Evolutionary conservation across 257 asterid species (phyloP).

Genomic region (Petunia secreta): DNA sequence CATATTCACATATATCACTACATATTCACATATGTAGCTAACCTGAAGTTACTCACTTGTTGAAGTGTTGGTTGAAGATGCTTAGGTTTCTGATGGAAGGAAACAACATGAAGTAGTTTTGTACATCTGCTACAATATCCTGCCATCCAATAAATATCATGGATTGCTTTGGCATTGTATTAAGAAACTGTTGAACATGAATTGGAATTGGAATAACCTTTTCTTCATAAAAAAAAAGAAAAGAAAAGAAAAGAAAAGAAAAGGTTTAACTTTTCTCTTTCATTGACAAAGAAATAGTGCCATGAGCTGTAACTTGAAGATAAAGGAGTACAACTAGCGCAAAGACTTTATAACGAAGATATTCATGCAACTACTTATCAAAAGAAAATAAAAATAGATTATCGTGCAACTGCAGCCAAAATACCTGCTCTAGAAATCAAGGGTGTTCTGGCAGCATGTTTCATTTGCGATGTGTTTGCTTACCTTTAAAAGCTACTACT

Average conservation of each 20-base stretch:
- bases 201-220: too few relatives aligned
- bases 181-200: background rate
- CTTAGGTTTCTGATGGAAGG: conserved; percentile 13
- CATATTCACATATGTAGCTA: background rate
- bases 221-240: too few relatives aligned
- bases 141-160: conserved; percentile 3
- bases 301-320: conserved; percentile 12
- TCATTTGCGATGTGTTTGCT: too few relatives aligned
- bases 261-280: conserved; percentile 3
- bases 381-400: too few relatives aligned
- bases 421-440: too few relatives aligned
- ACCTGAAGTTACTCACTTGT: background rate
- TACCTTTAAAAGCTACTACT: too few relatives aligned
- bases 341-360: too few relatives aligned
- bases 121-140: background rate
- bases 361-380: too few relatives aligned
- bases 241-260: background rate
- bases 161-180: conserved; percentile 1
- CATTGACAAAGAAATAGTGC: background rate
- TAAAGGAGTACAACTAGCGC: too few relatives aligned
- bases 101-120: conserved; percentile 2
- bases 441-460: too few relatives aligned
- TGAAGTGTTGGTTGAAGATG: background rate
- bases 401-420: too few relatives aligned
- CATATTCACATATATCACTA: too few relatives aligned